A percentile compares a stretch with the other conserved stretches of the same genome.
These are phyloP conservation scores for Tolypocladium amazonense DNA, from an alignment of 2,329 filamentous ascomycete species.

Conservation along the genomic window DNA sequence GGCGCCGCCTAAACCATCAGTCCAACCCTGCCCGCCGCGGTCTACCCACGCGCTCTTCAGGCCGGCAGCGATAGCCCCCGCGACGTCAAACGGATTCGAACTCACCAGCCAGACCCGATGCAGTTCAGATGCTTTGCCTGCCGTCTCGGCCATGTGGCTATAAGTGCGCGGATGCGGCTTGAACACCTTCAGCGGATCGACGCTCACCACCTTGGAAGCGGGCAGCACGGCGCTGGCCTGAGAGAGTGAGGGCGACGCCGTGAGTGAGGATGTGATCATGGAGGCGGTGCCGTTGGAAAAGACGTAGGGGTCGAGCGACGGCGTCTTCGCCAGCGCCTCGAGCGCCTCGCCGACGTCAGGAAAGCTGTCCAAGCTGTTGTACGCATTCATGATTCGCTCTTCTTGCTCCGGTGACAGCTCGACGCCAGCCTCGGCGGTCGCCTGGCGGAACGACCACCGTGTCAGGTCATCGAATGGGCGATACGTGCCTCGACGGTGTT, in stretches of 20 bases:
- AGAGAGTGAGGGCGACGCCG: constrained; percentile 43
- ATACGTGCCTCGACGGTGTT: constrained; percentile 30
- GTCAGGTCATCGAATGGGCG: constrained; percentile 32
- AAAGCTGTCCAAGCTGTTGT: constrained; percentile 54
- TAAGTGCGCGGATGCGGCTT: constrained; percentile 58
- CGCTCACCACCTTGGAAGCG: constrained; percentile 22
- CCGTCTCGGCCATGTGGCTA: constrained; percentile 40
- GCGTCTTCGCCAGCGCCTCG: constrained; percentile 27
- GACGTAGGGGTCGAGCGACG: constrained; percentile 41
- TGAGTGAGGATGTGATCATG: constrained; percentile 53
- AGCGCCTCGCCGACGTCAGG: constrained; percentile 50
- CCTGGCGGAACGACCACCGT: constrained; percentile 48
- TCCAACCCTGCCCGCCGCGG: neutral
- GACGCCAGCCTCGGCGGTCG: constrained; percentile 45
- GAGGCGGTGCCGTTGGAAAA: constrained; percentile 60
- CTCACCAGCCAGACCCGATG: constrained; percentile 56
- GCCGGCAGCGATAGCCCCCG: constrained; percentile 28
- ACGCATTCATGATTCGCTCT: constrained; percentile 47
- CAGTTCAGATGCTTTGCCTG: constrained; percentile 33
- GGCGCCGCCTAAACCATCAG: neutral
- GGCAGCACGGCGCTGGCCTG: constrained; percentile 33
- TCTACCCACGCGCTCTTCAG: neutral
- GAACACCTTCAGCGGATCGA: constrained; percentile 48
- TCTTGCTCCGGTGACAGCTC: constrained; percentile 32
- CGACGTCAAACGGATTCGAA: constrained; percentile 63